These are phyloP conservation scores for Suhomyces kunorum DNA, from an alignment of 1,139 yeast species.

Conservation along the genomic window DNA sequence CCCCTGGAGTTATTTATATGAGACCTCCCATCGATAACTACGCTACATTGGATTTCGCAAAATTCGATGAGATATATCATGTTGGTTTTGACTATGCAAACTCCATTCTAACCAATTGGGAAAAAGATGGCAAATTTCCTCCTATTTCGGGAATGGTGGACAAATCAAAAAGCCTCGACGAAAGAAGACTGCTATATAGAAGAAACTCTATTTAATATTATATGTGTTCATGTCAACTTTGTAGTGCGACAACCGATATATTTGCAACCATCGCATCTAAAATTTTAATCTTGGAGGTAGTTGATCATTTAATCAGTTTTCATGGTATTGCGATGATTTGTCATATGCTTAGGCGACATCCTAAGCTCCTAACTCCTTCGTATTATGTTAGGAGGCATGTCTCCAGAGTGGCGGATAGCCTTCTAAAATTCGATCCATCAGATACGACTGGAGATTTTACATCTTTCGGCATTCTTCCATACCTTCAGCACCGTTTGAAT, in stretches of 20 bases:
- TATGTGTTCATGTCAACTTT: no score
- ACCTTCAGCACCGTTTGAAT: slow-evolving; percentile 29
- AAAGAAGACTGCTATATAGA: slow-evolving; percentile 41
- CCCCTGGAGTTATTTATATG: slow-evolving; percentile 85
- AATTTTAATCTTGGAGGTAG: neutral
- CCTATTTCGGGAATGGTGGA: slow-evolving; percentile 56
- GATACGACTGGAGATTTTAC: slow-evolving; percentile 23
- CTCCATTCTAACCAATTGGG: slow-evolving; percentile 54
- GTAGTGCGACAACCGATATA: slow-evolving; percentile 5
- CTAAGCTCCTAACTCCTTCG: neutral
- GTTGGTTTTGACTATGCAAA: slow-evolving; percentile 82
- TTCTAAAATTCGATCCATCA: slow-evolving; percentile 20
- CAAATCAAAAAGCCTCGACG: slow-evolving; percentile 19
- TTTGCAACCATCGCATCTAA: slow-evolving; percentile 10
- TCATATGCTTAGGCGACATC: slow-evolving; percentile 3
- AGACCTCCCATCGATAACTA: slow-evolving; percentile 93
- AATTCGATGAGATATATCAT: slow-evolving; percentile 83
- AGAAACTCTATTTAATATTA: slow-evolving; percentile 65
- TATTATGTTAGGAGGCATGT: neutral
- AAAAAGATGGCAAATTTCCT: slow-evolving; percentile 57
- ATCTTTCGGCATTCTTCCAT: slow-evolving; percentile 29
- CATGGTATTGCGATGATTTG: slow-evolving; percentile 1
- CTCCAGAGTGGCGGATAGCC: neutral
- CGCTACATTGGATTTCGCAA: slow-evolving; percentile 90
- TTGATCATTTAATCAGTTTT: neutral